Evolutionary conservation across 768 basidiomycete species (phyloP), one percentile per base, ranked within the genome.

Genomic region (Lanmaoa rubissima): DNA sequence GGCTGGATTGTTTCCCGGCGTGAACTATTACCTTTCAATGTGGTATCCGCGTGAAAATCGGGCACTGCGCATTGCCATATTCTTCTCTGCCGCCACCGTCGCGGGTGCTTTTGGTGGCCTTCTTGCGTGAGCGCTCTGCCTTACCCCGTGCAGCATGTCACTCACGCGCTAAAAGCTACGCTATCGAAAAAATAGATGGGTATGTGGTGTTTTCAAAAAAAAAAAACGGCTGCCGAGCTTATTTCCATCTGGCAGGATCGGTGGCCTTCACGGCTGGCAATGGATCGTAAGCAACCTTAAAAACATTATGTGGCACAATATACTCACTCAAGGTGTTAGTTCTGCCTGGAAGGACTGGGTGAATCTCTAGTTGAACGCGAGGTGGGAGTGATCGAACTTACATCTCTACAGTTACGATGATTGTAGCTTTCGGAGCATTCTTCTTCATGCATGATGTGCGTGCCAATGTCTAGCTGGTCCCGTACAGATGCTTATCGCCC

Each of bases 51-150:
- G 28, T 28, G 28, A 4, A 28, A 28, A 28, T 28, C 28, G 28
- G 6, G 28, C 28, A 28, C 28, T 28, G 28, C 28, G 28, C 28
- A 28, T 28, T 28, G 28, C 28, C n/a, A 40, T 87, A 31, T 86
- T 87, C 75, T 85, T 84, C 68, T 79, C 80, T 17, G 82, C 84
- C 34, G 83, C 84, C 12, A 84, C 82, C 0, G 62, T 82, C 36
- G 78, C 83, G 17, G 84, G 78, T 48, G 70, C 73, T 58, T 83
- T 74, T 67, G 80, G 82, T 48, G 82, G 83, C 36, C 63, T 82
- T 42, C 73, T 68, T 31, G 82, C 82, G 54, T 82, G 65, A 63
- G 80, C 43, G 4, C 12, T 12, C 10, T 48, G 42, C 34, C 14
- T 17, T 26, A 6, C 24, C 16, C 9, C 7, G 9, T 40, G 7